Evolutionary conservation across 768 basidiomycete genomes (phyloP), one percentile per base, ranked within the genome.

Genomic region (Tubosaeta brunneosetosa): DNA sequence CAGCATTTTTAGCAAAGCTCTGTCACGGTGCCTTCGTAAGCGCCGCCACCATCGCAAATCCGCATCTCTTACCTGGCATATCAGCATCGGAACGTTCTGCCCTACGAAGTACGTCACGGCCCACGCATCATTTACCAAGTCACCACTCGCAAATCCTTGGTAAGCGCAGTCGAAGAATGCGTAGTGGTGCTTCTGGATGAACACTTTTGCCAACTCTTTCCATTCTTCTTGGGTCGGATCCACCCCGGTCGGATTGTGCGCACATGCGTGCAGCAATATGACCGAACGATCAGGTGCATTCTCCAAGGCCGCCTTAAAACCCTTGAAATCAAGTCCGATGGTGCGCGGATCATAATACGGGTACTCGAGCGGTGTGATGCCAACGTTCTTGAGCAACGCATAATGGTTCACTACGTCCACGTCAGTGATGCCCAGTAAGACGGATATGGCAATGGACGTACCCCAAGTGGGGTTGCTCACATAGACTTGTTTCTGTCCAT

Each of bases 1-100:
- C 95, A 26, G 93, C 93, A 65, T 95, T 95, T 78, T 95, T 94
- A 29, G 97, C 95, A 73, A 97, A 99, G 68, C 91, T 94, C 88
- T 97, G 74, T 48, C 32, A 32, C 7, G 22, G 49, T 1, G 14
- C 17, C 27, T 31, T 41, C 41, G 51, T 70, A 11, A 69, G 40
- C 38, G 11, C 11, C 40, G 34, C 34, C 16, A 34, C 17, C 2
- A 26, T 19, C 53, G 51, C 43, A 14, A 41, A 48, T 17, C 42
- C 34, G 33, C 22, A n/a, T 17, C 25, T 19, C 59, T 31, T 10
- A 88, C 89, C 85, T 92, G 91, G 75, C 94, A 97, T 41, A 98
- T 78, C 46, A 90, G 81, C 74, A 91, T 71, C 47, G 88, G 83
- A 54, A 93, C 84, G 50, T 76, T 80, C 52, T 78, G 77, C 61